A percentile compares a stretch with the other conserved stretches of the same genome.
phyloP scores from a whole-genome alignment of 176 grass and related monocot species.

The Eleusine indica region DNA sequence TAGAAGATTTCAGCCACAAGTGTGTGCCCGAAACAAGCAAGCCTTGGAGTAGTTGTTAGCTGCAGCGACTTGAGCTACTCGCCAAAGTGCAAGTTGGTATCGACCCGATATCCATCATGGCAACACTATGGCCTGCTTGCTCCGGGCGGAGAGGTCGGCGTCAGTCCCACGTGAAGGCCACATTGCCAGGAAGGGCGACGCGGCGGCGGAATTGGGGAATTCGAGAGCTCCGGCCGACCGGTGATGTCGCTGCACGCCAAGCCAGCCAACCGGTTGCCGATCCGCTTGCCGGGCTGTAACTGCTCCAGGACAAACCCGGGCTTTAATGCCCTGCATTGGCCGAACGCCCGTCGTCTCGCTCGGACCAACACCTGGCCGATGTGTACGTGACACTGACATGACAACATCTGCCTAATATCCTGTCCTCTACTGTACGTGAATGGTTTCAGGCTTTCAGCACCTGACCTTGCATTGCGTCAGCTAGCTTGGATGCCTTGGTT shows the following conservation, averaged over 20 bases:
- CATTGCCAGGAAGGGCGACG: constrained; percentile 8
- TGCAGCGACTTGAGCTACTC: background rate
- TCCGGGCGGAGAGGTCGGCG: constrained; percentile 9
- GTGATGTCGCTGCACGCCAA: no score
- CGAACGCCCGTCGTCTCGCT: background rate
- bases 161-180: constrained; percentile 56
- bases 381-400: background rate
- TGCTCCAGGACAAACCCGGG: constrained; percentile 27
- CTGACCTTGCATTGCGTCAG: no score
- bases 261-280: background rate
- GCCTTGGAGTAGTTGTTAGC: background rate
- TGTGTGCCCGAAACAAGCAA: background rate
- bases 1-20: background rate
- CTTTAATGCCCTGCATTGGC: constrained; percentile 43
- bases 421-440: background rate
- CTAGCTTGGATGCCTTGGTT: background rate
- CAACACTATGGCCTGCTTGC: background rate
- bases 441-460: no score
- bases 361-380: background rate
- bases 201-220: background rate
- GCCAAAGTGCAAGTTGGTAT: background rate
- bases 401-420: background rate
- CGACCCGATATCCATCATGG: background rate
- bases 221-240: no score
- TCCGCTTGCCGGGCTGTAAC: constrained; percentile 15